Conservation (phyloP, 2,329 filamentous ascomycete species). For the Aureobasidium sp. region DNA sequence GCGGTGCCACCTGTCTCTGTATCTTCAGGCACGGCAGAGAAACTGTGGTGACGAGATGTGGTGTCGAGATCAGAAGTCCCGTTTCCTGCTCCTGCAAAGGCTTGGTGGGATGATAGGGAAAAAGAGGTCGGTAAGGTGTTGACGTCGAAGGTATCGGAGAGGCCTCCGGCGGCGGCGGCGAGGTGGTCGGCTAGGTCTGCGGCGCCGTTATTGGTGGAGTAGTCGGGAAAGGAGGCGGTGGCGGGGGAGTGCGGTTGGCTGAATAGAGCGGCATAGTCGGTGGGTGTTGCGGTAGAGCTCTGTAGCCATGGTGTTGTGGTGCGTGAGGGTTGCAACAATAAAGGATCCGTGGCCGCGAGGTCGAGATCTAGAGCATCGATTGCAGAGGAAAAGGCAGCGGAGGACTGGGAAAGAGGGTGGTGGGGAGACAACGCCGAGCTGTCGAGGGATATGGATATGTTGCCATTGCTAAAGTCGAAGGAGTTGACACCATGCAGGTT, state of each 20-base stretch:
- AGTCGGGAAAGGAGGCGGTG: background rate
- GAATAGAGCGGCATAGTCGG: background rate
- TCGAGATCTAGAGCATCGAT: conserved; percentile 1
- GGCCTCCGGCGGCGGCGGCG: background rate
- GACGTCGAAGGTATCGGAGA: background rate
- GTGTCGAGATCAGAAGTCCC: background rate
- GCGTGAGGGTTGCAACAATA: background rate
- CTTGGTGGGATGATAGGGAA: background rate
- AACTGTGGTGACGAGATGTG: background rate
- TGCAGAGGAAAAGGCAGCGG: background rate
- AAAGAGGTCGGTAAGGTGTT: background rate
- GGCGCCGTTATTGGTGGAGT: background rate
- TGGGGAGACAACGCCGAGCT: background rate
- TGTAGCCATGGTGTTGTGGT: background rate
- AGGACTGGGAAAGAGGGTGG: background rate
- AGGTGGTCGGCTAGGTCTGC: background rate
- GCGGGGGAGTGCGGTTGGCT: background rate
- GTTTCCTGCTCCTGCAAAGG: background rate
- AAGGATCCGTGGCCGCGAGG: background rate
- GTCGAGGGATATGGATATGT: conserved; percentile 34
- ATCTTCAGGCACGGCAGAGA: background rate
- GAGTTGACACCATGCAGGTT: conserved; percentile 23
- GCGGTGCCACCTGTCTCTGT: background rate
- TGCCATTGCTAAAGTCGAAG: conserved; percentile 33
- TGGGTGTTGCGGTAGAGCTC: background rate